These are phyloP conservation scores for Penicillium sp. DNA, from an alignment of 2,329 filamentous ascomycete species.

Conservation along the genomic window DNA sequence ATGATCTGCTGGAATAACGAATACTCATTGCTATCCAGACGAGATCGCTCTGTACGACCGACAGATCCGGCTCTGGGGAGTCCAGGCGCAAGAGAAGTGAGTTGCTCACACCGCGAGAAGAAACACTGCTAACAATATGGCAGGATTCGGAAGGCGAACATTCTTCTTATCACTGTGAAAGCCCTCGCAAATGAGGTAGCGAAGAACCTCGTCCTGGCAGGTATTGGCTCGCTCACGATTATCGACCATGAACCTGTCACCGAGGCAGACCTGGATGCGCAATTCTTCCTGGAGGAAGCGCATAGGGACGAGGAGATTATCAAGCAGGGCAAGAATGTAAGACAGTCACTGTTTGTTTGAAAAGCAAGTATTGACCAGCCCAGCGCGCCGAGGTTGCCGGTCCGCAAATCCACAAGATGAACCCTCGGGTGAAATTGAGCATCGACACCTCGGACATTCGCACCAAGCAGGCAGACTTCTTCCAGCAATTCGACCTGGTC, in stretches of 20 bases:
- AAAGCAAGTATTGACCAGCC: conserved; percentile 7
- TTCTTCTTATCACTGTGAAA: conserved; percentile 82
- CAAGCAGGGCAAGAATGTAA: conserved; percentile 64
- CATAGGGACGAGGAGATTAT: conserved; percentile 35
- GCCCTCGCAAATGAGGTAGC: conserved; percentile 90
- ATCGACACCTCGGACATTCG: conserved; percentile 64
- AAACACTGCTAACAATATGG: background rate
- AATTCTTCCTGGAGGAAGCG: conserved; percentile 73
- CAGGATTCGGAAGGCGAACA: conserved; percentile 80
- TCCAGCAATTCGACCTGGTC: conserved; percentile 72
- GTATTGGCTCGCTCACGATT: conserved; percentile 84
- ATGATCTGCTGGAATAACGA: background rate
- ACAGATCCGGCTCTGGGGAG: conserved; percentile 95
- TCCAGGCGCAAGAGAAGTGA: conserved; percentile 79
- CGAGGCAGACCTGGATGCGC: conserved; percentile 72
- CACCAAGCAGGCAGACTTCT: conserved; percentile 67
- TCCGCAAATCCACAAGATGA: conserved; percentile 74
- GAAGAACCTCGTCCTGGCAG: conserved; percentile 93
- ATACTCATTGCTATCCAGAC: conserved; percentile 50
- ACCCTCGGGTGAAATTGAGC: conserved; percentile 75
- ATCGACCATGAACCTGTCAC: conserved; percentile 71
- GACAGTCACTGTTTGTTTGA: conserved; percentile 18
- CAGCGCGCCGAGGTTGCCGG: conserved; percentile 74
- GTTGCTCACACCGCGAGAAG: conserved; percentile 4
- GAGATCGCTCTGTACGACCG: conserved; percentile 97